Conservation (phyloP, 371 early-diverging fungal genomes). For the Mortierella sp. region DNA sequence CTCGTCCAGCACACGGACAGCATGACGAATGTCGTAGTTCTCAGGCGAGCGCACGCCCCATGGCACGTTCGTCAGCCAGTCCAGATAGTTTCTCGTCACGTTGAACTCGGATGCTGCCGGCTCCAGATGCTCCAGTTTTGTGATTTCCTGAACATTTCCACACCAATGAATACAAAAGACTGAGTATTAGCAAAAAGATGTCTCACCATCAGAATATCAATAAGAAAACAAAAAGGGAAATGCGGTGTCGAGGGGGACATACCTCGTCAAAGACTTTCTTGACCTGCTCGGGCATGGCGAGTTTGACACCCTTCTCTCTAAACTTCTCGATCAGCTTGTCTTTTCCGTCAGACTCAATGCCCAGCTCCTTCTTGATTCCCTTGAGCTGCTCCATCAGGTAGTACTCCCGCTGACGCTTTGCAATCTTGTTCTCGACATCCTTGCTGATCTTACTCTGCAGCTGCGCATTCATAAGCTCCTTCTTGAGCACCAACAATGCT, state of each 20-base stretch:
- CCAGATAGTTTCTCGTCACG: slow-evolving; percentile 96
- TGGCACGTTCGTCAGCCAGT: slow-evolving; percentile 97
- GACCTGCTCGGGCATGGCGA: slow-evolving; percentile 92
- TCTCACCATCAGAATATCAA: too few relatives aligned
- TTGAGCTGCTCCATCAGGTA: slow-evolving; percentile 98
- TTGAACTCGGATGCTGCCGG: slow-evolving; percentile 97
- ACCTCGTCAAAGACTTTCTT: slow-evolving; percentile 96
- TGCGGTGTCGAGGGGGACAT: slow-evolving; percentile 5
- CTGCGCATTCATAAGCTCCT: slow-evolving; percentile 96
- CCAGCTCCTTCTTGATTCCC: slow-evolving; percentile 97
- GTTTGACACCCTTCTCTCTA: slow-evolving; percentile 81
- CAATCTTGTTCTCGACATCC: slow-evolving; percentile 97
- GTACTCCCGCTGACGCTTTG: slow-evolving; percentile 95
- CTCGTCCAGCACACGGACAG: slow-evolving; percentile 89
- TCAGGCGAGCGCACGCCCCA: slow-evolving; percentile 93
- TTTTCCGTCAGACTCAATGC: slow-evolving; percentile 96
- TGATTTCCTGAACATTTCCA: slow-evolving; percentile 77
- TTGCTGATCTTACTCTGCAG: slow-evolving; percentile 95
- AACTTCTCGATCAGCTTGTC: slow-evolving; percentile 96
- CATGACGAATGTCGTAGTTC: slow-evolving; percentile 89
- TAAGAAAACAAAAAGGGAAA: background rate
- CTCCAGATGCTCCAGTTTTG: slow-evolving; percentile 92
- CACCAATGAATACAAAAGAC: background rate
- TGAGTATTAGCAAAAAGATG: too few relatives aligned
- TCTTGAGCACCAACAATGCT: slow-evolving; percentile 91